Base-by-base conservation (phyloP, 139 green algal species). In the Haematococcus sp. region DNA sequence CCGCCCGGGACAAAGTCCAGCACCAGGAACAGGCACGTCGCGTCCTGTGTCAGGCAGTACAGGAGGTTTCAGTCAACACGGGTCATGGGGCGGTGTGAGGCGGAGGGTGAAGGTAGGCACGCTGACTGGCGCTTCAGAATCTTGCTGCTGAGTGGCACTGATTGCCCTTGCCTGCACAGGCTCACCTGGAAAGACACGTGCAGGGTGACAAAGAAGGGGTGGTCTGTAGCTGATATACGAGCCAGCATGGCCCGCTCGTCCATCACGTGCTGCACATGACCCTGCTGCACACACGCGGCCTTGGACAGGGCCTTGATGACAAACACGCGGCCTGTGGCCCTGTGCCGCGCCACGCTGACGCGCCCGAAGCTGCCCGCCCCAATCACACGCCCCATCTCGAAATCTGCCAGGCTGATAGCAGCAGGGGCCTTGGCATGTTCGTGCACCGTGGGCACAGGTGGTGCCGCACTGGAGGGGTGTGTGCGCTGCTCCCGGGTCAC, bases 241-340 rank as follows among this genome's bases (percentile, higher is more conserved):
- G 25, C 49, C 66, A 94, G 71, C 44, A 93, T 81, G 27, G 82
- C 71, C 34, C 76, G 79, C 78, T 96, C 92, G 20, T 86, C 83
- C 63, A 83, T 69, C 20, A 95, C 68, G 78, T 97, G 92, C 25
- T 87, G 56, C 66, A 92, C 86, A 82, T 96, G 86, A 52, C 88
- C 78, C 52, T 88, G 89, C 56, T 90, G 87, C 2, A 97, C 79
- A 25, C 91, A 76, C 32, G 90, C 77, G 15, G 86, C 75, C 77
- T 96, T 96, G 23, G 77, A 88, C 4, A 95, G 58, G 1, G 72
- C 80, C 76, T 96, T 96, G 54, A 96, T 90, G 13, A 91, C 91
- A 51, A 78, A 87, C 3, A 85, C 55, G 9, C 59, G 63, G 1
- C 69, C 76, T 23, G 60, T 88, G 19, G 60, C 34, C 0, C 73